These are phyloP conservation scores for Phytophthora citrophthora DNA, from an alignment of 352 stramenopile species.

Conservation along the genomic window DNA sequence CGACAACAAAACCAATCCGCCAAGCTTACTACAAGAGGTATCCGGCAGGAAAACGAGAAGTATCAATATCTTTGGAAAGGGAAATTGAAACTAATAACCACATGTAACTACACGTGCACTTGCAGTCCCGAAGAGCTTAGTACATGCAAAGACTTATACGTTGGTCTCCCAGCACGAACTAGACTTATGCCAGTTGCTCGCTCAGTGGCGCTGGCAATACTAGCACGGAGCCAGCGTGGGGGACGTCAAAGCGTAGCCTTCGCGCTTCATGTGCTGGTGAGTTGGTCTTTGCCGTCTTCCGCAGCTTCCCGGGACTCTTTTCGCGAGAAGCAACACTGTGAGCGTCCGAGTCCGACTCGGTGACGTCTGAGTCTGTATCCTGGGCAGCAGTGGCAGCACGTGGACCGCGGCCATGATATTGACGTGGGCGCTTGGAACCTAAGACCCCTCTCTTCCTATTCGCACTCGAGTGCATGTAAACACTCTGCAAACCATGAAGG, in stretches of 20 bases:
- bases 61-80: not conserved
- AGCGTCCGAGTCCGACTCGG: slow-evolving; percentile 23
- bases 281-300: slow-evolving; percentile 25
- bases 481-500: slow-evolving; percentile 45
- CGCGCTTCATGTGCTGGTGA: slow-evolving; percentile 25
- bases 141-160: slow-evolving; percentile 17
- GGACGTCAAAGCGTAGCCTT: slow-evolving; percentile 20
- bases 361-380: slow-evolving; percentile 26
- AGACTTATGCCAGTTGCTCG: slow-evolving; percentile 29
- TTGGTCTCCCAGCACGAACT: slow-evolving; percentile 11
- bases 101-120: not conserved
- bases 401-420: slow-evolving; percentile 15
- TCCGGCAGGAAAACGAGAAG: not conserved
- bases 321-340: slow-evolving; percentile 4
- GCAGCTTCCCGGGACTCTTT: slow-evolving; percentile 25
- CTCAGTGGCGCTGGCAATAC: slow-evolving; percentile 28
- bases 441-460: slow-evolving; percentile 3
- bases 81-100: not conserved
- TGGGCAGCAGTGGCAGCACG: slow-evolving; percentile 2
- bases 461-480: slow-evolving; percentile 37
- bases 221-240: slow-evolving; percentile 13
- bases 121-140: slow-evolving; percentile 3
- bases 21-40: no score
- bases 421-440: slow-evolving; percentile 27
- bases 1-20: no score